phyloP scores from a whole-genome alignment of 2,329 filamentous ascomycete genomes.

The Diatrype stigma region DNA sequence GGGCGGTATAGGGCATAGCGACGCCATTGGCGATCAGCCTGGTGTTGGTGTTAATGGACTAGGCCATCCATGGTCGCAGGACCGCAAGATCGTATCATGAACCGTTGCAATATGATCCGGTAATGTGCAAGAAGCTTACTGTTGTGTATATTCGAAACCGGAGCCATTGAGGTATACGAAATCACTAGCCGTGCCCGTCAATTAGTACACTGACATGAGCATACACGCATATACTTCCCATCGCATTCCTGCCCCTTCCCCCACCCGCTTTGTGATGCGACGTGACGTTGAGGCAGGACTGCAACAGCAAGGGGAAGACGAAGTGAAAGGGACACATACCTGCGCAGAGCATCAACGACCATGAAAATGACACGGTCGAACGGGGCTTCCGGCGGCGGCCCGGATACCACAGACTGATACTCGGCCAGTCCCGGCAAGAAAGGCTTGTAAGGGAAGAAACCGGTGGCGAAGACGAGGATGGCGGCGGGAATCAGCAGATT shows the following conservation, averaged over 20 bases:
- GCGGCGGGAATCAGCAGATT: slow-evolving; percentile 76
- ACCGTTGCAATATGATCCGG: no score
- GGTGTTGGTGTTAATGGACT: slow-evolving; percentile 3
- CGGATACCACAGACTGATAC: slow-evolving; percentile 55
- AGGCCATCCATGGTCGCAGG: slow-evolving; percentile 1
- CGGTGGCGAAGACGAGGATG: slow-evolving; percentile 73
- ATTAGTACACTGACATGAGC: no score
- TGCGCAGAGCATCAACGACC: slow-evolving; percentile 93
- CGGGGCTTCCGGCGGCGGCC: slow-evolving; percentile 56
- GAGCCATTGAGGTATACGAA: slow-evolving; percentile 83
- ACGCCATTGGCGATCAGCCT: slow-evolving; percentile 80
- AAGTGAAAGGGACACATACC: no score
- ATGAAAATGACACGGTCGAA: slow-evolving; percentile 95
- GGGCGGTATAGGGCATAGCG: slow-evolving; percentile 89
- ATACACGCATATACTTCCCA: no score
- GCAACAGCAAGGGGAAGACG: no score
- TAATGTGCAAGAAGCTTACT: slow-evolving; percentile 33
- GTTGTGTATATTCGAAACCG: slow-evolving; percentile 84
- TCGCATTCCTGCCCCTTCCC: neutral
- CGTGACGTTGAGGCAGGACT: neutral
- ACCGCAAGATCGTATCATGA: no score
- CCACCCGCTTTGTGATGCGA: neutral
- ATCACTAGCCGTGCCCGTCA: slow-evolving; percentile 55
- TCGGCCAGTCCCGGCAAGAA: slow-evolving; percentile 80
- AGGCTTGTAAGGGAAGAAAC: slow-evolving; percentile 98